Base-by-base conservation (phyloP, 2,329 filamentous ascomycete genomes). In the Aspergillus sp. region DNA sequence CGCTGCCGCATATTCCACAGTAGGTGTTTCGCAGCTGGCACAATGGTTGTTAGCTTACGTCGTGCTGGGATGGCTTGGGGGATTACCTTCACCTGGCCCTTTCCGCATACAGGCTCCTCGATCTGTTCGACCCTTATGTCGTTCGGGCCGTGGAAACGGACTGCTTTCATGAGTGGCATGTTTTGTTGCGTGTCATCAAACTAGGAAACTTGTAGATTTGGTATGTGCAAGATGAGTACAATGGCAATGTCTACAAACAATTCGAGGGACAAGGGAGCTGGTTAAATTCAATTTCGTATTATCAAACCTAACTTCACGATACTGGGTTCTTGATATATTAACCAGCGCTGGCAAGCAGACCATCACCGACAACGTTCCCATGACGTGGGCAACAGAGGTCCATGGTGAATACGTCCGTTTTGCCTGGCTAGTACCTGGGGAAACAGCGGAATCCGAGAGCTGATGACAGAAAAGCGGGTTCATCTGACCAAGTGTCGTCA, bases 11-110 rank as follows among this genome's bases (percentile, higher is more conserved):
- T 35, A 75, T 71, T 21, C 73, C 72, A 44, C 71, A 70, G 58
- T 70, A 73, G 2, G 70, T 67, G 49, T 69, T 70, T 62, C 62
- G 64, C 46, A 68, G 59, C 67, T 68, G 39, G 21, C 31, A 41
- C 12, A 15, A 11, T 31, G 27, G 27, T 31, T 25, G 15, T 12
- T 17, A 14, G 17, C 7, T 35, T 7, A n/a, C 5, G n/a, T 14
- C 14, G 19, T 11, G 21, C 14, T 6, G 1, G 25, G 6, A 12
- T 23, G 6, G 3, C n/a, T 8, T 27, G 23, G 17, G 6, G 17
- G 17, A 49, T 17, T 56, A 68, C 65, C 64, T 75, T 75, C 62
- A 88, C 77, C 69, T 87, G 80, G 2, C 82, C 81, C 11, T 78
- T 71, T 8, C 78, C 73, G 55, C 82, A 81, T 33, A 61, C 43